A percentile compares a stretch with the other conserved stretches of the same genome.
phyloP scores from a whole-genome alignment of 257 asterid species.

The Schizonepeta tenuifolia region DNA sequence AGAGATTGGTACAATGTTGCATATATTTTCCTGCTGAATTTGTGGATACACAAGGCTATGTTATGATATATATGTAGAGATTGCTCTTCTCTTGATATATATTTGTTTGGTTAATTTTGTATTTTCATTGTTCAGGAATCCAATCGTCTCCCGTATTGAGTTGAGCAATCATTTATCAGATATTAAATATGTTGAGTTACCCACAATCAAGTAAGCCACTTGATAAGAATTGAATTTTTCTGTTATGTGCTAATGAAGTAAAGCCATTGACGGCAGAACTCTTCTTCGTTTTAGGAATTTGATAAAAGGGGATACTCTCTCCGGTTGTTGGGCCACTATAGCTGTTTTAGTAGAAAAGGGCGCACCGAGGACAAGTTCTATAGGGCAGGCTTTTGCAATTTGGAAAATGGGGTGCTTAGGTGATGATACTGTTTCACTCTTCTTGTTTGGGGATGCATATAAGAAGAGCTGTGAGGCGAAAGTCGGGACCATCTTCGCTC shows the following conservation, averaged over 20 bases:
- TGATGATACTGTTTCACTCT: constrained; percentile 64
- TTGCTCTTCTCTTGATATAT: constrained; percentile 3
- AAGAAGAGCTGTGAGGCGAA: constrained; percentile 64
- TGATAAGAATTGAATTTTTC: neutral
- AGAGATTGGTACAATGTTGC: constrained; percentile 7
- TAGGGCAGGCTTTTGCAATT: constrained; percentile 73
- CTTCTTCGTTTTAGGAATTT: constrained; percentile 51
- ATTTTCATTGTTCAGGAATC: constrained; percentile 57
- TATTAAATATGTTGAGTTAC: constrained; percentile 76
- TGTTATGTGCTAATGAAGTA: neutral
- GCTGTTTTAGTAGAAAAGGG: constrained; percentile 81
- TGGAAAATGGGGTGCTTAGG: constrained; percentile 87
- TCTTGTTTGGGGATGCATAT: constrained; percentile 94
- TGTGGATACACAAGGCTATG: neutral
- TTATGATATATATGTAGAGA: neutral
- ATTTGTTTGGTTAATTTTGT: neutral
- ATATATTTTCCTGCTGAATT: neutral
- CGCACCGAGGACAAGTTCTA: constrained; percentile 71
- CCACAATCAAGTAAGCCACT: constrained; percentile 75
- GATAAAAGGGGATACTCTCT: constrained; percentile 72
- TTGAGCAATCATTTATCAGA: constrained; percentile 88
- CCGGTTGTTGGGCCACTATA: constrained; percentile 96
- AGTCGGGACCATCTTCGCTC: constrained; percentile 68
- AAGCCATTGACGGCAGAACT: constrained; percentile 22
- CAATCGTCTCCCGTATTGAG: constrained; percentile 66